Evolutionary conservation across 768 basidiomycete species (phyloP), one percentile per base, ranked within the genome.

Genomic region (Leccinum ochraceum): DNA sequence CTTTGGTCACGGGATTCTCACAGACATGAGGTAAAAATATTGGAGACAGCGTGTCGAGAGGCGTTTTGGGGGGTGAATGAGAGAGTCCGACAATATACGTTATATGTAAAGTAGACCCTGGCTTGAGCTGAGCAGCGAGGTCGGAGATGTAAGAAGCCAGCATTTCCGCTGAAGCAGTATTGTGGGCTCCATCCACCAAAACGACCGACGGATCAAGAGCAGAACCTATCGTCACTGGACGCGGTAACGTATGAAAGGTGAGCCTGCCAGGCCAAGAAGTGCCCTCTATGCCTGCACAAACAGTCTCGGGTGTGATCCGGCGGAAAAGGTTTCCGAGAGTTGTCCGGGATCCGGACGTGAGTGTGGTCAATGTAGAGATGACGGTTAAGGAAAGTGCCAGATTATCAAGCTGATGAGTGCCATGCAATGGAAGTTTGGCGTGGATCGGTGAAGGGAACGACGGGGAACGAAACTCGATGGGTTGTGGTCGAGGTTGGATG

Each of bases 171-270:
- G 94, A 94, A 6, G 92, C 87, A 7, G 86, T 76, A 70, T 98
- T 99, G 73, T 98, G 97, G 1, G 97, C 96, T 3, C 97, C 97
- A 68, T 99, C 97, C 5, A 88, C 89, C 11, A 98, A 81, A 13
- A 95, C 65, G 22, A 72, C 74, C 8, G 82, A 63, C 49, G 68
- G 59, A 54, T 64, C 59, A 48, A 44, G 24, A 42, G 57, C 54
- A 48, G 55, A 67, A 9, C 60, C 66, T 28, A 34, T 50, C 6
- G 57, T 68, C 50, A 64, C 57, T 44, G 66, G 37, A 73, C 60
- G 59, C 65, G 68, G 61, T 55, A 74, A 44, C 52, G 59, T 69
- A 51, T 85, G 84, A 73, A 88, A 97, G 1, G 89, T 89, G 13
- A 98, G 82, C 56, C 96, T 78, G 4, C 96, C 96, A 11, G 85